A percentile compares a stretch with the other conserved stretches of the same genome.
Conservation (phyloP, 805 yeast species). For the Zygoascus flipseniorum region DNA sequence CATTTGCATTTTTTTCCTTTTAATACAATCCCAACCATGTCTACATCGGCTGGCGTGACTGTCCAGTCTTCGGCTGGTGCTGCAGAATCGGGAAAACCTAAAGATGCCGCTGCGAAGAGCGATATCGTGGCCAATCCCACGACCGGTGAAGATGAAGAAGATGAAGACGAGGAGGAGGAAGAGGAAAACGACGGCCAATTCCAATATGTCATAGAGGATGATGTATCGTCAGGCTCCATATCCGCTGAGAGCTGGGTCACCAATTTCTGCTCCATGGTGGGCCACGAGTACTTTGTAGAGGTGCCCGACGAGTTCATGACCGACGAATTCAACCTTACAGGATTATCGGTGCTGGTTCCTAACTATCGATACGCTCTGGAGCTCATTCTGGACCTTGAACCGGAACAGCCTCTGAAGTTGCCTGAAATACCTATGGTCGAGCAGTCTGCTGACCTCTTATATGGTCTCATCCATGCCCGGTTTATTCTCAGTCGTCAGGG, state of each 20-base stretch:
- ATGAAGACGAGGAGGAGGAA: conserved; percentile 10
- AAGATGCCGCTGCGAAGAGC: too few relatives aligned
- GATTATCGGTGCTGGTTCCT: conserved; percentile 76
- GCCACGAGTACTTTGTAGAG: conserved; percentile 87
- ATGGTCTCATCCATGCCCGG: conserved; percentile 91
- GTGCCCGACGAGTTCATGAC: conserved; percentile 89
- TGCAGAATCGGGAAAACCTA: too few relatives aligned
- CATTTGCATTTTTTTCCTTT: background rate
- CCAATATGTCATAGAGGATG: conserved; percentile 5
- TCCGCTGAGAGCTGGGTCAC: conserved; percentile 75
- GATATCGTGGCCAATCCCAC: background rate
- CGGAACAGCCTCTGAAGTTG: conserved; percentile 44
- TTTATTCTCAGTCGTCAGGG: conserved; percentile 86
- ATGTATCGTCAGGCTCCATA: conserved; percentile 16
- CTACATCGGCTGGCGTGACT: background rate
- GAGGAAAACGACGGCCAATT: conserved; percentile 9
- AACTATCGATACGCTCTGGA: conserved; percentile 88
- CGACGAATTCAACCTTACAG: conserved; percentile 94
- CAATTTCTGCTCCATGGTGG: conserved; percentile 67
- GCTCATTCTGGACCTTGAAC: conserved; percentile 79
- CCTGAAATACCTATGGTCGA: conserved; percentile 71
- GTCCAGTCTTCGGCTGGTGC: background rate
- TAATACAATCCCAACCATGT: background rate
- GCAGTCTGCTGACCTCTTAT: conserved; percentile 84
- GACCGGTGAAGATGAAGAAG: conserved; percentile 5